These are phyloP conservation scores for Kodamaea lidongshanica DNA, from an alignment of 805 yeast species.

Conservation along the genomic window DNA sequence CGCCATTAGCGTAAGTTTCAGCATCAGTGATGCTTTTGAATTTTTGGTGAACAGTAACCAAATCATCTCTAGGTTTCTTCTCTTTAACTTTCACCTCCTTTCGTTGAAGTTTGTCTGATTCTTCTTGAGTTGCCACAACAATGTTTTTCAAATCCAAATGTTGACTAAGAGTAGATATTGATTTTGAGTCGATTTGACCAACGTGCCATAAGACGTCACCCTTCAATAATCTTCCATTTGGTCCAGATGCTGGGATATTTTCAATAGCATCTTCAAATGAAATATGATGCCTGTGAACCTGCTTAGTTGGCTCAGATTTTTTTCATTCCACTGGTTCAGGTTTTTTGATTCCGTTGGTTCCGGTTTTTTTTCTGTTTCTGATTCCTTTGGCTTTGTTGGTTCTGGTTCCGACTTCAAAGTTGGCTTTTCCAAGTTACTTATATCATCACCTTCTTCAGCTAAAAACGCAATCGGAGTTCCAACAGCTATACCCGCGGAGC, in stretches of 20 bases:
- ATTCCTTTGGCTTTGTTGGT: conserved; percentile 13
- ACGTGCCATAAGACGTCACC: conserved; percentile 87
- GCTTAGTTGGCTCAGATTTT: conserved; percentile 7
- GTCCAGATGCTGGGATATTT: conserved; percentile 80
- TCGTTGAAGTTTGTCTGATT: conserved; percentile 12
- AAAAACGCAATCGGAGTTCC: conserved; percentile 85
- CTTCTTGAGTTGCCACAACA: conserved; percentile 34
- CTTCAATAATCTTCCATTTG: conserved; percentile 77
- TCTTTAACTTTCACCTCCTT: conserved; percentile 7
- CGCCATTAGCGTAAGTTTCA: too few relatives aligned
- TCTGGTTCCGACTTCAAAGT: conserved; percentile 24
- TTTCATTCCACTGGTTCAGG: too few relatives aligned
- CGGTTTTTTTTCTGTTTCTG: conserved; percentile 9
- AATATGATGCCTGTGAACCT: conserved; percentile 46
- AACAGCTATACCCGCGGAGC: conserved; percentile 74
- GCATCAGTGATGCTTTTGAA: too few relatives aligned
- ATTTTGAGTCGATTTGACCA: conserved; percentile 60
- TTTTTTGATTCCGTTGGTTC: too few relatives aligned
- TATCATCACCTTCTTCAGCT: conserved; percentile 85
- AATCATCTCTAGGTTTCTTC: conserved; percentile 8
- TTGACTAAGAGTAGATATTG: conserved; percentile 49
- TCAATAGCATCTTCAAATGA: conserved; percentile 63
- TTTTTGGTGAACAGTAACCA: too few relatives aligned
- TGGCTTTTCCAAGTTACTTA: conserved; percentile 58
- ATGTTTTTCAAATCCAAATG: conserved; percentile 72